phyloP scores from a whole-genome alignment of 2,329 filamentous ascomycete species.

The Diplodia sapinea region DNA sequence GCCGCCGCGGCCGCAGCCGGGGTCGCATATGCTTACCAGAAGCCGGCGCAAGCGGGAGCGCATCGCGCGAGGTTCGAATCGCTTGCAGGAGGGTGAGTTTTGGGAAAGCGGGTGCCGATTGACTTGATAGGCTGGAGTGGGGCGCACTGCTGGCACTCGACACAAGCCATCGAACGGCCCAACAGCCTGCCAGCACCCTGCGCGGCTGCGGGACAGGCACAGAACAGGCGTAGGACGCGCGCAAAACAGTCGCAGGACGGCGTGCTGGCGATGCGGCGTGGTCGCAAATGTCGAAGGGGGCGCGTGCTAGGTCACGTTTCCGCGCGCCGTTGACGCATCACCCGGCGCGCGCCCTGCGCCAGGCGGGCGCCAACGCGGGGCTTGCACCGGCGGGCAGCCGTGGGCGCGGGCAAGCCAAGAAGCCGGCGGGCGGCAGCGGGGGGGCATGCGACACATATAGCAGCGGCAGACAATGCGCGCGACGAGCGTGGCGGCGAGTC shows the following conservation, averaged over 20 bases:
- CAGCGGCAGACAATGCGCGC: constrained; percentile 3
- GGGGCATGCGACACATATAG: constrained; percentile 10
- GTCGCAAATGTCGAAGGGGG: constrained; percentile 8
- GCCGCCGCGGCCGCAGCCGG: constrained; percentile 11
- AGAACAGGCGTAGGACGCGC: constrained; percentile 20
- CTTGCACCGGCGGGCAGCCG: background rate
- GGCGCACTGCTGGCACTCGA: constrained; percentile 29
- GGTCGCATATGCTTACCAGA: constrained; percentile 1
- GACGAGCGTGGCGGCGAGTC: constrained; percentile 10
- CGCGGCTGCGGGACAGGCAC: constrained; percentile 27
- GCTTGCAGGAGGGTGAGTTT: constrained; percentile 34
- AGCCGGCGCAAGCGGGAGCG: constrained; percentile 19
- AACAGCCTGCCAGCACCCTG: constrained; percentile 29
- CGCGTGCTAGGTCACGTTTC: constrained; percentile 21
- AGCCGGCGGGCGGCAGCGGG: constrained; percentile 1
- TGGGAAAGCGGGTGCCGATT: constrained; percentile 34
- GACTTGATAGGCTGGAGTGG: constrained; percentile 35
- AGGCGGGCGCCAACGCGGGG: background rate
- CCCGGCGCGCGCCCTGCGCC: constrained; percentile 10
- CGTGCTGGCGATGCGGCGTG: constrained; percentile 10
- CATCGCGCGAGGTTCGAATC: constrained; percentile 19
- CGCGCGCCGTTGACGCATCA: constrained; percentile 26
- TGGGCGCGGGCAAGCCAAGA: constrained; percentile 13
- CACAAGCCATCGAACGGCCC: constrained; percentile 29
- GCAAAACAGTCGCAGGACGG: constrained; percentile 9